These are phyloP conservation scores for Scutellospora calospora DNA, from an alignment of 371 early-diverging fungal species.

Conservation along the genomic window DNA sequence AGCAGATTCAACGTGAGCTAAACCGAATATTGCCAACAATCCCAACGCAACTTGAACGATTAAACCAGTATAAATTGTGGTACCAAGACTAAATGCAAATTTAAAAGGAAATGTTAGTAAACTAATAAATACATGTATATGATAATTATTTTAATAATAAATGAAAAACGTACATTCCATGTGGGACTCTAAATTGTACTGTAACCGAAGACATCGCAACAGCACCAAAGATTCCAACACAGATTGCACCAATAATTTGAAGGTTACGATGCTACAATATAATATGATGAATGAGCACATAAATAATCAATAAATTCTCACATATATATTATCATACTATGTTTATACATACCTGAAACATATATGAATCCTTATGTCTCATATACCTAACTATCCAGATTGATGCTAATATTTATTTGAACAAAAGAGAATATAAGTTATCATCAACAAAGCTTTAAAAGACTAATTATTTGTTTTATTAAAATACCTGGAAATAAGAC, in stretches of 20 bases:
- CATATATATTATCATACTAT: too few species aligned
- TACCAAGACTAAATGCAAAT: background rate
- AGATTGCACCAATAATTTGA: background rate
- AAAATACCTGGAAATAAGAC: conserved; percentile 20
- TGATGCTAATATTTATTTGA: too few species aligned
- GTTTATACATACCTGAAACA: background rate
- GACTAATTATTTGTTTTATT: too few species aligned
- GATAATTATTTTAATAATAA: too few species aligned
- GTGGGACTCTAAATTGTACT: too few species aligned
- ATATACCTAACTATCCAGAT: conserved; percentile 9
- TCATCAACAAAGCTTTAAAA: too few species aligned
- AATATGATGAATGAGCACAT: too few species aligned
- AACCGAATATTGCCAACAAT: conserved; percentile 3
- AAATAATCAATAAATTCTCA: too few species aligned
- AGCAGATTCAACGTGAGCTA: background rate
- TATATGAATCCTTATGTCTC: conserved; percentile 6
- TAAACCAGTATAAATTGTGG: background rate
- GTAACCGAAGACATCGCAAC: background rate
- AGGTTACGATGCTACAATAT: background rate
- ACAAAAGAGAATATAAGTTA: too few species aligned
- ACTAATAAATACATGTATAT: too few species aligned
- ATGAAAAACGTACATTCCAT: too few species aligned
- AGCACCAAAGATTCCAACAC: background rate
- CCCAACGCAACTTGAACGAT: background rate
- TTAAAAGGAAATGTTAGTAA: too few species aligned